A percentile compares a stretch with the other conserved stretches of the same genome.
Conservation (phyloP, 306 rosid genomes). For the Parietaria judaica region DNA sequence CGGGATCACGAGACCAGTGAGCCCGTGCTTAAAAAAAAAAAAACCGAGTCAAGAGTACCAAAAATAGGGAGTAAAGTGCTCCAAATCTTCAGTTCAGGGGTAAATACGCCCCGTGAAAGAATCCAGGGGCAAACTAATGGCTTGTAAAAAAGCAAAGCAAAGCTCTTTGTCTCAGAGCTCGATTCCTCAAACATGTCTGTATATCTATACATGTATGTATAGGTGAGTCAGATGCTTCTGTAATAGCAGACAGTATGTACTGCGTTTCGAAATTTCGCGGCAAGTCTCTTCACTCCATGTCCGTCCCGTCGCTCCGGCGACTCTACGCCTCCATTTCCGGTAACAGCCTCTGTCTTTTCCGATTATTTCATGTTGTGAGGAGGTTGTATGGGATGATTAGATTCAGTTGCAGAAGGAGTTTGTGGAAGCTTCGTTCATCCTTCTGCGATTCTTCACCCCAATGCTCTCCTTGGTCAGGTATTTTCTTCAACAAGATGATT, state of each 20-base stretch:
- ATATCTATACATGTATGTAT: no score
- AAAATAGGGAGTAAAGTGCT: no score
- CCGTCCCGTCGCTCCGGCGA: conserved; percentile 26
- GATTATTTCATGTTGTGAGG: not conserved
- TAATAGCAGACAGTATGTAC: conserved; percentile 21
- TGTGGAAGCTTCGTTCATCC: conserved; percentile 51
- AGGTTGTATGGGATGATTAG: conserved; percentile 1
- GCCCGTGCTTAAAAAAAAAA: no score
- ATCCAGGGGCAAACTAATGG: no score
- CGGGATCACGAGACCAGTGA: no score
- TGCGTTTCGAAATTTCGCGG: conserved; percentile 28
- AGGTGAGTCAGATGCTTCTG: no score
- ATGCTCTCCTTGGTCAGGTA: conserved; percentile 68
- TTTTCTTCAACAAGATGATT: not conserved
- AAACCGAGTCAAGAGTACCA: no score
- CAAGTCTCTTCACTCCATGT: conserved; percentile 6
- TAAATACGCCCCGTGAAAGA: no score
- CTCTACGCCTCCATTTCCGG: conserved; percentile 25
- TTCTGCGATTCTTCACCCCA: conserved; percentile 60
- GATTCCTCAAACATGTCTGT: no score
- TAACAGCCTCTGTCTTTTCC: conserved; percentile 6
- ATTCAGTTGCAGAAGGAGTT: conserved; percentile 13
- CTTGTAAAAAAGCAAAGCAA: no score
- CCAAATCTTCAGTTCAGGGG: no score
- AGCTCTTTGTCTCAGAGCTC: no score